phyloP scores from a whole-genome alignment of 768 basidiomycete species.

The Russula abietina region DNA sequence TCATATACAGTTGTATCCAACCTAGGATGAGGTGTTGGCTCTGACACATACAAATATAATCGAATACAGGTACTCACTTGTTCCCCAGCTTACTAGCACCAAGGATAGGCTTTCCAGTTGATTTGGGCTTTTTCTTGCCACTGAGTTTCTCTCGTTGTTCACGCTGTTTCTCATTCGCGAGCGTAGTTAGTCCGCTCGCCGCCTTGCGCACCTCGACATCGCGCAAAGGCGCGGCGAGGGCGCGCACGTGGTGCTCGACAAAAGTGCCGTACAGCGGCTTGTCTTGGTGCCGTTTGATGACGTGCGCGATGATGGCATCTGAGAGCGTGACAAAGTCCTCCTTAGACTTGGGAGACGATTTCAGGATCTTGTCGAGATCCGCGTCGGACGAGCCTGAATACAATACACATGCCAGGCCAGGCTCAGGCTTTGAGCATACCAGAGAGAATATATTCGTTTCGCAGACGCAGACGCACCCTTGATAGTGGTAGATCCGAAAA shows the following conservation, averaged over 20 bases:
- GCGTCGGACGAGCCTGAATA: constrained; percentile 59
- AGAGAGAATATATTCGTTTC: not conserved
- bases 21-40: constrained; percentile 35
- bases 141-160: constrained; percentile 78
- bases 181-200: constrained; percentile 72
- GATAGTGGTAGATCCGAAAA: constrained; percentile 66
- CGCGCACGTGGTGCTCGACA: constrained; percentile 76
- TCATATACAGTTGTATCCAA: constrained; percentile 79
- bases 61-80: constrained; percentile 41
- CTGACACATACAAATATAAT: not conserved
- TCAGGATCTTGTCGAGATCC: constrained; percentile 67
- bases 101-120: constrained; percentile 62
- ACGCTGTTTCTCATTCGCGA: constrained; percentile 94
- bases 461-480: constrained; percentile 43
- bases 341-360: constrained; percentile 78
- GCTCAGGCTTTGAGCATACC: not conserved
- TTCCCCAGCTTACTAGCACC: constrained; percentile 63
- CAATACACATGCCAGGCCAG: not conserved
- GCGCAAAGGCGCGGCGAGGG: constrained; percentile 68
- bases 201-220: constrained; percentile 91
- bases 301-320: constrained; percentile 58
- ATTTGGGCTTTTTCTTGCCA: constrained; percentile 86
- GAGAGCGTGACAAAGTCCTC: constrained; percentile 81
- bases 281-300: constrained; percentile 72
- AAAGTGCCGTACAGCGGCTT: constrained; percentile 83